A percentile compares a stretch with the other conserved stretches of the same genome.
phyloP scores from a whole-genome alignment of 2,329 filamentous ascomycete species.

The Alternaria viburni region DNA sequence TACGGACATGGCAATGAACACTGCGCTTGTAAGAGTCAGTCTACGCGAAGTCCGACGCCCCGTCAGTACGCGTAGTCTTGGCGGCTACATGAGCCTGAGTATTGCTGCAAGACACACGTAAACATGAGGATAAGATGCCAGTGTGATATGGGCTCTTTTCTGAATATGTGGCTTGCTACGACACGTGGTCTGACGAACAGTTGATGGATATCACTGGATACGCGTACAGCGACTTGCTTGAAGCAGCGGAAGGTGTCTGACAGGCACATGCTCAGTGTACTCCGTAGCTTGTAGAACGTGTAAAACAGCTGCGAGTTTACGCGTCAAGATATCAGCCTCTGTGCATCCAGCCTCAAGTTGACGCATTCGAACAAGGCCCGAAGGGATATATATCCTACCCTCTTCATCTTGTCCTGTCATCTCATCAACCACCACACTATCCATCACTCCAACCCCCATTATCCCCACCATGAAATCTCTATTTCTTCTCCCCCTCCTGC shows the following conservation, averaged over 20 bases:
- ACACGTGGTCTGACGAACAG: too few relatives aligned
- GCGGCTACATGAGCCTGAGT: neutral
- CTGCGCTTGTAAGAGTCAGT: neutral
- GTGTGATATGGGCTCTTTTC: too few relatives aligned
- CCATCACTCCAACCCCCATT: neutral
- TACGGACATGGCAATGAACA: too few relatives aligned
- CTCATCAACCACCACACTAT: neutral
- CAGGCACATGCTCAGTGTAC: neutral
- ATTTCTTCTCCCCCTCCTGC: neutral
- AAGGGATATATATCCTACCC: neutral
- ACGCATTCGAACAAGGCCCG: neutral
- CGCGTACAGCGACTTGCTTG: neutral
- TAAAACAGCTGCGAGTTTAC: neutral
- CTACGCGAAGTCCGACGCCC: neutral
- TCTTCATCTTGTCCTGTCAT: neutral
- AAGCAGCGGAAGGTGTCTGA: neutral
- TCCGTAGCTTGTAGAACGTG: neutral
- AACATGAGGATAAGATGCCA: too few relatives aligned
- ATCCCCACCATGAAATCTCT: neutral
- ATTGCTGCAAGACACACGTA: too few relatives aligned
- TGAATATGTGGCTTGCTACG: too few relatives aligned
- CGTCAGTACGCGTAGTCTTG: neutral
- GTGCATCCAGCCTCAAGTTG: neutral
- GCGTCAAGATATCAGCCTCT: neutral
- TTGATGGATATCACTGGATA: too few relatives aligned